A percentile compares a stretch with the other conserved stretches of the same genome.
Conservation (phyloP, 768 basidiomycete genomes). For the Trametes sanguinea region DNA sequence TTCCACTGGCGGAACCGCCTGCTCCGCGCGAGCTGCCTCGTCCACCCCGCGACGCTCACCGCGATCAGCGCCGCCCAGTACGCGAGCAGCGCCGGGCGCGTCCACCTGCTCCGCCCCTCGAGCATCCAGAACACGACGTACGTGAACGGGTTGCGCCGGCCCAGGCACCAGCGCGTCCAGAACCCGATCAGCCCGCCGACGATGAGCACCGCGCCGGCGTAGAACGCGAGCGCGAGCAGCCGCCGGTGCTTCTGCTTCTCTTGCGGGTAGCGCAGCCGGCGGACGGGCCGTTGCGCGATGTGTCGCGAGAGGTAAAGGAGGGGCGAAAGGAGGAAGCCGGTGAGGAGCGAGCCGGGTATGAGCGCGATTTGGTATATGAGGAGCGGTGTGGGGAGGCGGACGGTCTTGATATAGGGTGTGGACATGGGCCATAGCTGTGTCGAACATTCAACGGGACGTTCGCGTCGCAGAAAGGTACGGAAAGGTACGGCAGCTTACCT, state of each 20-base stretch:
- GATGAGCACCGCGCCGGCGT: constrained; percentile 72
- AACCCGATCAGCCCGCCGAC: constrained; percentile 82
- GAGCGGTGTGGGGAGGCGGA: constrained; percentile 89
- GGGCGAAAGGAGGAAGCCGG: constrained; percentile 94
- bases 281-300: constrained; percentile 83
- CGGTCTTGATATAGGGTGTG: constrained; percentile 86
- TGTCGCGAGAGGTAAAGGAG: constrained; percentile 89
- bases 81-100: constrained; percentile 68
- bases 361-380: constrained; percentile 91
- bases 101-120: constrained; percentile 77
- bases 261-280: constrained; percentile 77
- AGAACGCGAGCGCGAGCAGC: constrained; percentile 83
- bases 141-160: constrained; percentile 82
- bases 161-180: constrained; percentile 90
- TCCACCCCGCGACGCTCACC: constrained; percentile 94
- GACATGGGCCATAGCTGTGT: constrained; percentile 75
- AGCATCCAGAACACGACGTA: constrained; percentile 81
- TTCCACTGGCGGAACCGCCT: constrained; percentile 63
- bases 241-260: constrained; percentile 83
- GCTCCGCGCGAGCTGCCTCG: constrained; percentile 80
- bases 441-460: background rate
- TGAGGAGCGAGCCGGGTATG: constrained; percentile 87
- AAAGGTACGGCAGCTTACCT: constrained; percentile 49
- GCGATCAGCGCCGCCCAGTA: constrained; percentile 85
- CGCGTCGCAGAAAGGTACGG: background rate